Conservation (phyloP, 129 eudicot genomes). For the Flaveria linearis region DNA sequence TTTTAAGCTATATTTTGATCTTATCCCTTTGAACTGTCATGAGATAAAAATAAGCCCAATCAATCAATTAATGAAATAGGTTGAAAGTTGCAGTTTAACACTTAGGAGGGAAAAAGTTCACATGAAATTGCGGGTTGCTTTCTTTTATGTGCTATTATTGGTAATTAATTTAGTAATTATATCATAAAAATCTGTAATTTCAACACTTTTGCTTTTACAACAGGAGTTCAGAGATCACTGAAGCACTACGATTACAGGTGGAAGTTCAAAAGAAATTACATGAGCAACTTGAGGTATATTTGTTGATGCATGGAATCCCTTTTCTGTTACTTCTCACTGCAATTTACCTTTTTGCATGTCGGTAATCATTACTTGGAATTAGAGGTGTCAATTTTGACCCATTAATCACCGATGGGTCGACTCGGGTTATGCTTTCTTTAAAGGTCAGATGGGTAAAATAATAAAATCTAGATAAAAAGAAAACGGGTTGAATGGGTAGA, state of each 20-base stretch:
- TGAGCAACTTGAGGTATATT: constrained; percentile 78
- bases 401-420: not conserved
- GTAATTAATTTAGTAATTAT: not conserved
- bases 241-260: constrained; percentile 85
- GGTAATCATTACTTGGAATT: not conserved
- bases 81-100: not conserved
- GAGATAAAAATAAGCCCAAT: not conserved
- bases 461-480: not conserved
- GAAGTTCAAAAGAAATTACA: constrained; percentile 87
- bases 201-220: constrained; percentile 3
- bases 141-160: not conserved
- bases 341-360: not conserved
- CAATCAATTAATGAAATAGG: not conserved
- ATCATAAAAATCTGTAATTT: constrained; percentile 4
- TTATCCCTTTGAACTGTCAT: not conserved
- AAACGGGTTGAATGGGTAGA: not conserved
- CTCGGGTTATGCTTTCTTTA: not conserved
- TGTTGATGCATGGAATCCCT: not conserved
- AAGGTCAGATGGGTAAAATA: not conserved
- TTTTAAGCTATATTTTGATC: not conserved
- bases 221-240: constrained; percentile 91
- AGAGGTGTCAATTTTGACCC: not conserved
- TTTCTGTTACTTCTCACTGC: not conserved
- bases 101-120: not conserved
- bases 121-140: not conserved